phyloP scores from a whole-genome alignment of 352 stramenopile genomes.

The Phytophthora quininea region DNA sequence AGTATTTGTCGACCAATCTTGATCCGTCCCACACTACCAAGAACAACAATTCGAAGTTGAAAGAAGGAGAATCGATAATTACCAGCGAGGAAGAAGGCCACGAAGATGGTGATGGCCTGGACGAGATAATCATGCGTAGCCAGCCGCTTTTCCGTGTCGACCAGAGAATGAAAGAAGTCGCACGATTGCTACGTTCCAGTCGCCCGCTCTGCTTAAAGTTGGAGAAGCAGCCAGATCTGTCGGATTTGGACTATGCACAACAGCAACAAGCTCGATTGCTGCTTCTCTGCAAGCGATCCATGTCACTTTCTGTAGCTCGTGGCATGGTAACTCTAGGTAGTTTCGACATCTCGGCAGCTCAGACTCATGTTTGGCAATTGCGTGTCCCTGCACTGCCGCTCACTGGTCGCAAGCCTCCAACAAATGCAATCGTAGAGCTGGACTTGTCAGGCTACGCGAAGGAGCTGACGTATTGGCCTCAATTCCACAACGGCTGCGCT shows the following conservation, averaged over 20 bases:
- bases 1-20: conserved; percentile 12
- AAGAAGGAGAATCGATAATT: background rate
- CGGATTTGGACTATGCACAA: conserved; percentile 74
- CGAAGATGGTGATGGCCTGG: conserved; percentile 65
- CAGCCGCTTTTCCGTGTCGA: conserved; percentile 73
- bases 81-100: conserved; percentile 16
- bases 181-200: conserved; percentile 77
- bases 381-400: conserved; percentile 93
- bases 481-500: conserved; percentile 99
- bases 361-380: conserved; percentile 87
- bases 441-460: conserved; percentile 90
- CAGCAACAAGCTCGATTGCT: conserved; percentile 96
- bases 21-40: conserved; percentile 5
- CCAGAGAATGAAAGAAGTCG: conserved; percentile 84
- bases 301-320: conserved; percentile 93
- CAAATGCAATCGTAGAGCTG: conserved; percentile 93
- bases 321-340: conserved; percentile 97
- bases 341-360: conserved; percentile 67
- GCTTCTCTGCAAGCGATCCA: conserved; percentile 93
- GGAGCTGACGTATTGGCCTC: conserved; percentile 95
- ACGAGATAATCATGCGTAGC: conserved; percentile 56
- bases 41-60: conserved; percentile 20
- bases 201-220: conserved; percentile 74
- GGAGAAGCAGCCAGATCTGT: conserved; percentile 66
- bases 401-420: conserved; percentile 92